These are phyloP conservation scores for Citrus reticulata DNA, from an alignment of 345 rosid genomes.

Conservation along the genomic window DNA sequence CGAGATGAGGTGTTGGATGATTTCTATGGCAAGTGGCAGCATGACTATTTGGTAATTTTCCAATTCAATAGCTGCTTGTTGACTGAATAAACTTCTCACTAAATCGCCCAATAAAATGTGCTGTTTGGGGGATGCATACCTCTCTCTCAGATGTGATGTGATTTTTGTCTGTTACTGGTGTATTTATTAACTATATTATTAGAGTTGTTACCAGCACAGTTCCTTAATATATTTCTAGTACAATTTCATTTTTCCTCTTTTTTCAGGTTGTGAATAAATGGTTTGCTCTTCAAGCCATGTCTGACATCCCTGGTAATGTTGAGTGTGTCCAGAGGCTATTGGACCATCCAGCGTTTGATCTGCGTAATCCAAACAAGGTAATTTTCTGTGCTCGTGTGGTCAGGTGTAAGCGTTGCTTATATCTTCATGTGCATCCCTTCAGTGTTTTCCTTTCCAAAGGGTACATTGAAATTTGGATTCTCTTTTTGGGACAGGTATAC, in stretches of 20 bases:
- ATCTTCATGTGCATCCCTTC: neutral
- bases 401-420: neutral
- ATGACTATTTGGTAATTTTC: slow-evolving; percentile 68
- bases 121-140: neutral
- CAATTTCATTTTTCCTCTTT: slow-evolving; percentile 4
- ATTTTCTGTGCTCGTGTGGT: neutral
- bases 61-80: neutral
- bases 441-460: neutral
- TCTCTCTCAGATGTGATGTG: neutral
- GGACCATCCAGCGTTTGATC: slow-evolving; percentile 83
- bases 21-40: slow-evolving; percentile 86
- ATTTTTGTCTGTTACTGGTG: neutral
- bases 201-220: neutral
- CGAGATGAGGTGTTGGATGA: slow-evolving; percentile 81
- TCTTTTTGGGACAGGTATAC: slow-evolving; percentile 47
- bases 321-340: slow-evolving; percentile 72
- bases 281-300: slow-evolving; percentile 90
- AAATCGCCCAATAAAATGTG: neutral
- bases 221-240: neutral
- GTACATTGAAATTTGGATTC: neutral
- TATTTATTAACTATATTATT: neutral
- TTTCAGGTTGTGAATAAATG: slow-evolving; percentile 92
- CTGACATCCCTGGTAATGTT: slow-evolving; percentile 80
- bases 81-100: neutral
- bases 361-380: slow-evolving; percentile 93